Percentiles rank a stretch among this genome's conserved stretches.
phyloP scores from a whole-genome alignment of 163 green algal genomes.

The Scenedesmus sp. region DNA sequence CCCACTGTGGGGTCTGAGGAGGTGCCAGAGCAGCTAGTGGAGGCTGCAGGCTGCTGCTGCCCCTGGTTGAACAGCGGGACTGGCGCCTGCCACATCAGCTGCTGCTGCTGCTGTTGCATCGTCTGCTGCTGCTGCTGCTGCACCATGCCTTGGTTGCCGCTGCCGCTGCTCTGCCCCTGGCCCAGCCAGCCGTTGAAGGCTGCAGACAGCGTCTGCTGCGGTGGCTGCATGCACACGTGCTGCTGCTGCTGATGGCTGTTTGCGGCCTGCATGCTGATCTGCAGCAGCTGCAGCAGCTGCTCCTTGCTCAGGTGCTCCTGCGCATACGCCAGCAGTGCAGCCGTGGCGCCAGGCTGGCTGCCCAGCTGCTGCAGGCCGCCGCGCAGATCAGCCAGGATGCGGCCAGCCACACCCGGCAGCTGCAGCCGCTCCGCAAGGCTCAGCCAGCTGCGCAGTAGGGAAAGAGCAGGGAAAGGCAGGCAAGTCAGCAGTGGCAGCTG shows the following conservation, averaged over 20 bases:
- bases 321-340: slow-evolving; percentile 17
- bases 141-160: not conserved
- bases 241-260: not conserved
- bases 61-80: not conserved
- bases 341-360: not conserved
- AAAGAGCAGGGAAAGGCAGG: not conserved
- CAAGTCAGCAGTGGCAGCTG: not conserved
- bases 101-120: not conserved
- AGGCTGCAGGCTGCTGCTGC: not conserved
- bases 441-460: slow-evolving; percentile 12
- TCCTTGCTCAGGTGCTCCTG: slow-evolving; percentile 35
- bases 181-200: not conserved
- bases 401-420: not conserved
- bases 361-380: not conserved
- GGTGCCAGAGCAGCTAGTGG: not conserved
- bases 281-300: slow-evolving; percentile 43
- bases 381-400: not conserved
- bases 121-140: slow-evolving; percentile 2
- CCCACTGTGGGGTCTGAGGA: not conserved
- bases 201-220: not conserved
- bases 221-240: not conserved
- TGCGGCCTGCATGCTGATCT: slow-evolving; percentile 22
- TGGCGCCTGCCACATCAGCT: not conserved
- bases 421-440: slow-evolving; percentile 32
- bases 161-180: not conserved